Base-by-base conservation (phyloP, 768 basidiomycete genomes). In the Boletus rufocinnamomeus region DNA sequence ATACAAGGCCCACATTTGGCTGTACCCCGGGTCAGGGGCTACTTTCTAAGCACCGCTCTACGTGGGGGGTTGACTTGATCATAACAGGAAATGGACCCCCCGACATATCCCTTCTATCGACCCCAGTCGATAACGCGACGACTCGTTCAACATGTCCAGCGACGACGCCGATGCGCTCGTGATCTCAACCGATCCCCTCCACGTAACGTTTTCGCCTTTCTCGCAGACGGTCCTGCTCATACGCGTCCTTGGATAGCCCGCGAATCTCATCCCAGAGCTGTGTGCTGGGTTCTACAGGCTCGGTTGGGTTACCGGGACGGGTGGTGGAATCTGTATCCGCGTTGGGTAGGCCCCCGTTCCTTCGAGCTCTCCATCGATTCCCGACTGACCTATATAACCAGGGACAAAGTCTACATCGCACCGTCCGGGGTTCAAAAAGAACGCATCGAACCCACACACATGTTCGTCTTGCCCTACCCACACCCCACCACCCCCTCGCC, bases 231-330 rank as follows among this genome's bases (percentile, higher is more conserved):
- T 8, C n/a, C 5, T 17, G 8, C n/a, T 52, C n/a, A 52, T 41
- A 5, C 8, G 25, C 6, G 0, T 19, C 7, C 21, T 3, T 45
- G 34, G 10, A 50, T 77, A 95, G 86, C 93, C 93, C 21, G 93
- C 93, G n/a, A 94, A 93, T 72, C 80, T 95, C 61, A 95, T 95
- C 53, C 89, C 89, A 34, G 89, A 91, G 67, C 80, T 95, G 2
- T 95, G 93, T 71, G 78, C 83, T 45, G 83, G 85, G 7, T 95
- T 95, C 73, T 95, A 95, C 81, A 81, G 60, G 74, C 82, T 95
- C 23, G 93, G 93, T 16, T 95, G 93, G 93, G 93, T 95, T 1
- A 95, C 93, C 3, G 93, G 93, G 17, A 95, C 93, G 2, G 93
- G 92, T 7, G 86, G 85, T 27, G 90, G 90, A 1, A 91, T 91